Evolutionary conservation across 768 basidiomycete species (phyloP), one percentile per base, ranked within the genome.

Genomic region (Lactarius hatsudake): DNA sequence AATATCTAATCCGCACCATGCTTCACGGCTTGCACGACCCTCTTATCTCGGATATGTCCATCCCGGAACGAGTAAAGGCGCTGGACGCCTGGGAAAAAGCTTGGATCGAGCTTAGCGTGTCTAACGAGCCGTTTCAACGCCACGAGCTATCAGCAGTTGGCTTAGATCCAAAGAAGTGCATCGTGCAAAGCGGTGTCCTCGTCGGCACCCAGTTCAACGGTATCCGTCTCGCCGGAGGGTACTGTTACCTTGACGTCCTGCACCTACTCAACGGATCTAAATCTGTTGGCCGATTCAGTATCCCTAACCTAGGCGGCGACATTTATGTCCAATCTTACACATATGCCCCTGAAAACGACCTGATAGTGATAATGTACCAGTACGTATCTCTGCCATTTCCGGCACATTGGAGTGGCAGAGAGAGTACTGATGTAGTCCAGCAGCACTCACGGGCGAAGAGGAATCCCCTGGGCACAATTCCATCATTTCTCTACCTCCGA

Each of bases 1-100:
- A 67, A 40, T 67, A 66, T 28, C 65, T 66, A 18, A 66, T 66
- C 20, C 65, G 55, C 10, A 53, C 57, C 56, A 62, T 66, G 65
- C 56, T 55, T 18, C 56, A 62, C 30, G 65, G 65, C n/a, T 15
- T 66, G 7, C 26, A 62, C 2, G 65, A 66, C 15, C 65, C 65
- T 32, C 48, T 66, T 13, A 7, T 42, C 36, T 53, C 55, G 3
- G 61, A 59, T 9, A 66, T 53, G 15, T 40, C 65, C 48, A 62
- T 66, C 28, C 65, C 65, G 0, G 54, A 66, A n/a, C 61, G 65
- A 7, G 17, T 62, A 17, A 30, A 40, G 20, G 45, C 56, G 9
- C n/a, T 66, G n/a, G 61, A 66, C 10, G 40, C 13, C 28, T 66
- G 65, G 65, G 65, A 62, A 48, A 66, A 38, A 53, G 42, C 65